Evolutionary conservation across 2,329 filamentous ascomycete genomes (phyloP).

Genomic region (Exophiala sp.): DNA sequence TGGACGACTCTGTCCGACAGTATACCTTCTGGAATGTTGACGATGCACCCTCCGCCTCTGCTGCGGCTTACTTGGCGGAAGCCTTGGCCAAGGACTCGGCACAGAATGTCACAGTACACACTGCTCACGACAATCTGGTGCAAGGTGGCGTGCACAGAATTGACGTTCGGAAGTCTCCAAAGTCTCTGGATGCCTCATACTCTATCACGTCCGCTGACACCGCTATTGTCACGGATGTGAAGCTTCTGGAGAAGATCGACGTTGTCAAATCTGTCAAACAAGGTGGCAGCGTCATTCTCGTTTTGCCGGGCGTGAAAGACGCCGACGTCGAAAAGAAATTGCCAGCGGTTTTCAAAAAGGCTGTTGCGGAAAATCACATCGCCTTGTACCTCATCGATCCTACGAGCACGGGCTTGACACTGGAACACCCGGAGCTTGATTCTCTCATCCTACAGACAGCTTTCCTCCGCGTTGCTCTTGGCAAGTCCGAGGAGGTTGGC

Average conservation of each 20-base stretch:
- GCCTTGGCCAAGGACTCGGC: slow-evolving; percentile 56
- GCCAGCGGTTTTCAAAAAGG: slow-evolving; percentile 62
- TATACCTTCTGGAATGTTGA: slow-evolving; percentile 94
- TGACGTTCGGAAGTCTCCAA: slow-evolving; percentile 77
- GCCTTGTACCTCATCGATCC: slow-evolving; percentile 72
- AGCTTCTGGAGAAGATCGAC: slow-evolving; percentile 71
- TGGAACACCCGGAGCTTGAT: slow-evolving; percentile 56
- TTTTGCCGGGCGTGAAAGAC: slow-evolving; percentile 71
- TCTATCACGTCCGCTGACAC: slow-evolving; percentile 72
- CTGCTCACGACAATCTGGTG: slow-evolving; percentile 56
- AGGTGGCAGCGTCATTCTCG: slow-evolving; percentile 67
- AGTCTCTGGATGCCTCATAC: slow-evolving; percentile 78
- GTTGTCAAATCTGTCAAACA: slow-evolving; percentile 64
- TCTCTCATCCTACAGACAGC: slow-evolving; percentile 69
- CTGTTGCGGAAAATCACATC: slow-evolving; percentile 62
- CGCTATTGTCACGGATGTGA: slow-evolving; percentile 69
- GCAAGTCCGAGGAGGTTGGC: slow-evolving; percentile 57
- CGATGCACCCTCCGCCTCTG: slow-evolving; percentile 59
- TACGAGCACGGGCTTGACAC: slow-evolving; percentile 60
- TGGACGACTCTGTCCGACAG: slow-evolving; percentile 62
- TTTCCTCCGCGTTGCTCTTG: slow-evolving; percentile 71
- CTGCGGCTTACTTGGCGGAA: slow-evolving; percentile 58
- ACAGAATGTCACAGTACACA: slow-evolving; percentile 56
- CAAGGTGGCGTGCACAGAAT: slow-evolving; percentile 74
- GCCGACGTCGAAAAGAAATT: slow-evolving; percentile 87